Evolutionary conservation across 257 asterid genomes (phyloP), one percentile per base, ranked within the genome.

Genomic region (Verbena officinalis): DNA sequence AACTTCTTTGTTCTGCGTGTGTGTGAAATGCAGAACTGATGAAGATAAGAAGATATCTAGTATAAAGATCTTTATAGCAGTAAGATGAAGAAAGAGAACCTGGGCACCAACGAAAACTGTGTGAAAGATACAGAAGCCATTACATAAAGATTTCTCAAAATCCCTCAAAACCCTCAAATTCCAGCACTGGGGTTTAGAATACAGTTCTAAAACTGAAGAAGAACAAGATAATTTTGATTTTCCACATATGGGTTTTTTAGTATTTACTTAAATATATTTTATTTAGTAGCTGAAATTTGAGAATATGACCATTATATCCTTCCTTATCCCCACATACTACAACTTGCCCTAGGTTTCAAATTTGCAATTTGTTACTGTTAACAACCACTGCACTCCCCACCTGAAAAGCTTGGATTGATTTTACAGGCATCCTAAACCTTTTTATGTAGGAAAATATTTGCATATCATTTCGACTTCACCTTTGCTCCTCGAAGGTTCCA

Each of bases 71-170:
- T 10, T 31, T 21, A 62, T 39, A 15, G 8, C 6, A 14, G 65
- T 48, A 60, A 11, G 38, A 59, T 66, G 70, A 66, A 71, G 85
- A 72, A 70, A 69, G 31, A 56, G 52, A 71, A 91, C 98, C 98
- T 88, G 89, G 96, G 88, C 22, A 78, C 64, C 53, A 84, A 70
- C 34, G 89, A 63, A 59, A 82, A 77, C 51, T 81, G 91, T 5
- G 86, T 65, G 66, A 81, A 83, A 59, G 91, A 78, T 52, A 84
- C 61, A 65, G 83, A 77, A 74, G 92, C 91, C 98, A 91, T 88
- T 43, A 64, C 36, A 69, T 43, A 34, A 51, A 58, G 78, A 59
- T 69, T 77, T 78, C 67, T 55, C 65, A 70, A 56, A 75, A 59
- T 79, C 70, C 78, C 67, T 55, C 65, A 70, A 56, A 75, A 59